Percentiles rank a stretch among this genome's conserved stretches.
phyloP scores from a whole-genome alignment of 228 moss, liverwort and hornwort genomes.

The Sphagnum magellanicum region DNA sequence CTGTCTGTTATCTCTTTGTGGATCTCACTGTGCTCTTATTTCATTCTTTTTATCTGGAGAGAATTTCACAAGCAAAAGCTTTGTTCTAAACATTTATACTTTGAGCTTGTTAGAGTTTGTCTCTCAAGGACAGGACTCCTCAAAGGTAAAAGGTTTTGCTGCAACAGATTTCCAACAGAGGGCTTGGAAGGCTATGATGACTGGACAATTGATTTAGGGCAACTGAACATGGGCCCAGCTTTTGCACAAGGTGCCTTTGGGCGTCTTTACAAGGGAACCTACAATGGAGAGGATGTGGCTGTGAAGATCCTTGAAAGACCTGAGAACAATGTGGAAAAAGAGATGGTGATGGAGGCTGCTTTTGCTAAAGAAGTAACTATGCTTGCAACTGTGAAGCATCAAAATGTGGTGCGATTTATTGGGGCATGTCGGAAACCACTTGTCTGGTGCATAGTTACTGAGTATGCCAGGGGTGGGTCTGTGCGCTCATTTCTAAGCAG shows the following conservation, averaged over 20 bases:
- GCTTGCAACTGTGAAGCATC: slow-evolving; percentile 92
- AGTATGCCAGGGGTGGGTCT: slow-evolving; percentile 93
- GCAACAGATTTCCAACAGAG: slow-evolving; percentile 65
- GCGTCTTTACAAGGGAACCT: slow-evolving; percentile 87
- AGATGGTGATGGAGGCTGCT: slow-evolving; percentile 82
- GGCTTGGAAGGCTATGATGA: slow-evolving; percentile 94
- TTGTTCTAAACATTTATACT: no score
- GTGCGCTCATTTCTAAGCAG: slow-evolving; percentile 88
- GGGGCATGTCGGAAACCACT: slow-evolving; percentile 96
- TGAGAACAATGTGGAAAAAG: slow-evolving; percentile 82
- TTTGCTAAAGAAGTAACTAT: slow-evolving; percentile 98
- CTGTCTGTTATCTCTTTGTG: neutral
- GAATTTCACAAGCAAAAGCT: no score
- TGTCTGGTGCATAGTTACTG: slow-evolving; percentile 99
- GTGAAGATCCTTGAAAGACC: slow-evolving; percentile 98
- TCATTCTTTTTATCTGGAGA: no score
- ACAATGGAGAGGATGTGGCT: slow-evolving; percentile 90
- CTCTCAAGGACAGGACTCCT: no score
- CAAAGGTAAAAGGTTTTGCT: neutral
- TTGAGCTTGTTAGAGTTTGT: no score
- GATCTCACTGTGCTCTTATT: no score
- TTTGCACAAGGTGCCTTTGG: slow-evolving; percentile 99
- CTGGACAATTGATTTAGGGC: slow-evolving; percentile 92
- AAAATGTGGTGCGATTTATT: slow-evolving; percentile 95
- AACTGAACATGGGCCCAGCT: slow-evolving; percentile 78